phyloP scores from a whole-genome alignment of 2,329 filamentous ascomycete genomes.

The Ilyonectria sp. region DNA sequence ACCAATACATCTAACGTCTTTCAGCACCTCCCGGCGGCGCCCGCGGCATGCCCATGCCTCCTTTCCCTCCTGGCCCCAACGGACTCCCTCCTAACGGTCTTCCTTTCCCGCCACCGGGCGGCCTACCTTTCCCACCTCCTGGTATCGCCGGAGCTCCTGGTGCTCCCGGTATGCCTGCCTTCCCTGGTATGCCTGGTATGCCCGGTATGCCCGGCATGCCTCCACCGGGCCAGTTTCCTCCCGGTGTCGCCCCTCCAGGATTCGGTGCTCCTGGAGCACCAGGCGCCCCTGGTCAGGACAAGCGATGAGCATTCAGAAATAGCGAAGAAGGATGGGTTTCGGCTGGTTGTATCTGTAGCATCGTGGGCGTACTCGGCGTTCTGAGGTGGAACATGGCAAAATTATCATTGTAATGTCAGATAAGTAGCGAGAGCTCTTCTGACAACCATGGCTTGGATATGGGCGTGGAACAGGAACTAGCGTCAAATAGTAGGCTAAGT shows the following conservation, averaged over 20 bases:
- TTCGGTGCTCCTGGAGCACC: conserved; percentile 54
- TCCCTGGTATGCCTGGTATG: conserved; percentile 46
- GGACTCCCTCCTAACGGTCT: conserved; percentile 62
- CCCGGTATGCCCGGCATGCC: conserved; percentile 54
- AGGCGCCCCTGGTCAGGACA: conserved; percentile 57
- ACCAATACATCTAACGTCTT: conserved; percentile 28
- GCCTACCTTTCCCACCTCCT: conserved; percentile 57
- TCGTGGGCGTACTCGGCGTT: conserved; percentile 54
- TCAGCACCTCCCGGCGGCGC: conserved; percentile 66
- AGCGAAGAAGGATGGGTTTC: conserved; percentile 24
- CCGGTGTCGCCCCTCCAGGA: conserved; percentile 52
- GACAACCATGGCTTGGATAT: conserved; percentile 18
- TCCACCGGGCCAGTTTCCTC: conserved; percentile 61
- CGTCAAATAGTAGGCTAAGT: neutral
- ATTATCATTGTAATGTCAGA: conserved; percentile 17
- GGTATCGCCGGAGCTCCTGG: conserved; percentile 50
- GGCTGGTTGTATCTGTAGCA: conserved; percentile 43
- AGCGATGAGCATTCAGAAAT: conserved; percentile 50
- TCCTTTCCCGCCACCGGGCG: conserved; percentile 51
- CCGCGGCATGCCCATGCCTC: conserved; percentile 64
- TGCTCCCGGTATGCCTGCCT: conserved; percentile 47
- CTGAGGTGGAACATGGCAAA: conserved; percentile 33
- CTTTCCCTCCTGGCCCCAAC: conserved; percentile 59
- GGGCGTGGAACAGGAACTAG: conserved; percentile 19
- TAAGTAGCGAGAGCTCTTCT: conserved; percentile 7